Evolutionary conservation across 2,329 filamentous ascomycete species (phyloP).

Genomic region (Talaromyces sp.): DNA sequence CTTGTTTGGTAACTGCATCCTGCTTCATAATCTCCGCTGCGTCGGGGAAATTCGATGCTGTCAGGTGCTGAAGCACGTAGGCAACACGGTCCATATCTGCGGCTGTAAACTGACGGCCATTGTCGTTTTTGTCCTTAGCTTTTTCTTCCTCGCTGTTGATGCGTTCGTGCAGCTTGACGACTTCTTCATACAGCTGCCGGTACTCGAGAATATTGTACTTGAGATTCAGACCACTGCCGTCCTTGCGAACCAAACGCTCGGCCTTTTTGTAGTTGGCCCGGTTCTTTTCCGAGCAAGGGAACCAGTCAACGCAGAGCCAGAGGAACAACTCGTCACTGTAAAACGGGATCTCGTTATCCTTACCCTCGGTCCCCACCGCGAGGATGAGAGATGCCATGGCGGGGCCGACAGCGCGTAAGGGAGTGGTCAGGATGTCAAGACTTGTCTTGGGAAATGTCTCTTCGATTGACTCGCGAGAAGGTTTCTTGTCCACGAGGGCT

Average conservation of each 20-base stretch:
- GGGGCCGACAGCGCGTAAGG: constrained; percentile 36
- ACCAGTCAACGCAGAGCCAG: constrained; percentile 30
- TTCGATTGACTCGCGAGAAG: constrained; percentile 2
- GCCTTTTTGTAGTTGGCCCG: constrained; percentile 13
- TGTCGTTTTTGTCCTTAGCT: background rate
- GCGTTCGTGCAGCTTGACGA: constrained; percentile 16
- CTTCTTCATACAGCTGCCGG: constrained; percentile 24
- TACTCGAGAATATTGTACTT: constrained; percentile 39
- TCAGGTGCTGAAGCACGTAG: constrained; percentile 32
- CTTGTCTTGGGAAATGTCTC: constrained; percentile 24
- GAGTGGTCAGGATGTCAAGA: constrained; percentile 27
- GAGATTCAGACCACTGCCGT: constrained; percentile 26
- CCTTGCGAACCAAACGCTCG: constrained; percentile 8
- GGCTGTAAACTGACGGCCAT: constrained; percentile 18
- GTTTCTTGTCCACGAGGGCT: constrained; percentile 5
- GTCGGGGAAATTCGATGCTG: constrained; percentile 18
- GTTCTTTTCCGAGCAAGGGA: constrained; percentile 15
- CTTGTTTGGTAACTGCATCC: constrained; percentile 1
- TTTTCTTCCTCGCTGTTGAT: constrained; percentile 15
- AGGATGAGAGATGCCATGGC: constrained; percentile 40
- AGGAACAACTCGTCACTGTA: constrained; percentile 37
- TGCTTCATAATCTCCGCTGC: constrained; percentile 7
- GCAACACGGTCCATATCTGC: constrained; percentile 32
- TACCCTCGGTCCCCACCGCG: constrained; percentile 22
- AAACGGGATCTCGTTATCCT: constrained; percentile 27